phyloP scores from a whole-genome alignment of 306 rosid genomes.

The Abrus precatorius region DNA sequence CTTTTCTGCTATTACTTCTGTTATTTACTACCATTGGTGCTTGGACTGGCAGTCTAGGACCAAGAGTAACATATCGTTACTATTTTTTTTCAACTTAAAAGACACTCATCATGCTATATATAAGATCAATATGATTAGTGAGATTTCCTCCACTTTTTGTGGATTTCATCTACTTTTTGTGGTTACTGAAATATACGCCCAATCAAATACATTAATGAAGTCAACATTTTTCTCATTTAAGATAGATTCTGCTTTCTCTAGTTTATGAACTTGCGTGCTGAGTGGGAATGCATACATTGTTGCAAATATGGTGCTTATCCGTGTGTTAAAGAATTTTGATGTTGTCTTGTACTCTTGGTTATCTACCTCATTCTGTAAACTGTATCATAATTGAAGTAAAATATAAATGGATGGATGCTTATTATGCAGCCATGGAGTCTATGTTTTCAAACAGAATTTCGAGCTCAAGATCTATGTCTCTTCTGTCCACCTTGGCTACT shows the following conservation, averaged over 20 bases:
- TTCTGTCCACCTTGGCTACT: conserved; percentile 75
- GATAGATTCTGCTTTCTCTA: conserved; percentile 10
- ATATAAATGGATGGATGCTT: conserved; percentile 30
- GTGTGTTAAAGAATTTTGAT: not conserved
- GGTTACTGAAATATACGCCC: conserved; percentile 17
- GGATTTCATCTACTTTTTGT: conserved; percentile 1
- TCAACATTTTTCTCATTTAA: conserved; percentile 6
- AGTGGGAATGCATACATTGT: conserved; percentile 16
- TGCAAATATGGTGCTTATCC: conserved; percentile 25
- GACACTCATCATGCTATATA: conserved; percentile 32
- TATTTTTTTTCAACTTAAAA: conserved; percentile 18
- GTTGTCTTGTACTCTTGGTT: conserved; percentile 12
- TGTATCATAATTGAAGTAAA: conserved; percentile 39
- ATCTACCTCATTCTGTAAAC: conserved; percentile 37
- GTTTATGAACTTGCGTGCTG: conserved; percentile 8
- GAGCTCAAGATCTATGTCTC: conserved; percentile 83
- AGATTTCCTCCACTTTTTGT: not conserved
- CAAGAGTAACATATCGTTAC: conserved; percentile 16
- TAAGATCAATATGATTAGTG: conserved; percentile 11
- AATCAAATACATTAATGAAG: conserved; percentile 19
- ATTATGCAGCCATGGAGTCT: conserved; percentile 74
- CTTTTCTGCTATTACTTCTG: too few relatives aligned
- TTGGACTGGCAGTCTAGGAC: conserved; percentile 1
- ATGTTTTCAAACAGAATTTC: conserved; percentile 75
- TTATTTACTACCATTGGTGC: not conserved